A percentile compares a stretch with the other conserved stretches of the same genome.
These are phyloP conservation scores for Maudiozyma serrabonitensis DNA, from an alignment of 805 yeast species.

Conservation along the genomic window DNA sequence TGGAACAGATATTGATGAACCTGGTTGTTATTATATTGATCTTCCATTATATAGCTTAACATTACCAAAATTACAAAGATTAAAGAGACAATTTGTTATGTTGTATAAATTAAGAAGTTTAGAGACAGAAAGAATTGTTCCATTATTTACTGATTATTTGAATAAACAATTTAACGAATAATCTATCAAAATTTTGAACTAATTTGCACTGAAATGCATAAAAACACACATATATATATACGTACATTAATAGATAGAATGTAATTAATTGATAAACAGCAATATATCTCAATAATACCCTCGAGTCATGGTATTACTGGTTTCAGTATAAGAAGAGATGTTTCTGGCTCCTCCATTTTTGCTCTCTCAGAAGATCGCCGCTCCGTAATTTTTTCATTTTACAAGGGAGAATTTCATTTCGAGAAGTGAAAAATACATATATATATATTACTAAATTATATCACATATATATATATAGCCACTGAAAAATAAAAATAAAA, in stretches of 20 bases:
- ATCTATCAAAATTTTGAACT: not conserved
- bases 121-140: slow-evolving; percentile 56
- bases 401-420: no score
- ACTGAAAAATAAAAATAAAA: no score
- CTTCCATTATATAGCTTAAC: slow-evolving; percentile 50
- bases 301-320: no score
- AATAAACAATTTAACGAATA: slow-evolving; percentile 43
- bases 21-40: slow-evolving; percentile 36
- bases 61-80: slow-evolving; percentile 70
- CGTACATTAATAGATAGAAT: not conserved
- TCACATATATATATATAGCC: no score
- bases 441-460: no score
- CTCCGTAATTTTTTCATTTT: no score
- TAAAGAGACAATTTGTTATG: slow-evolving; percentile 73
- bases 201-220: not conserved
- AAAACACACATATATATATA: not conserved
- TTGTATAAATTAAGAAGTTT: slow-evolving; percentile 72
- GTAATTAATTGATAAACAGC: not conserved
- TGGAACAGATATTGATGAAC: slow-evolving; percentile 32
- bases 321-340: not conserved
- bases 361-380: not conserved
- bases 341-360: not conserved
- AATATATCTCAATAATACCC: not conserved
- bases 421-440: no score
- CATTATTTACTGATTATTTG: slow-evolving; percentile 70